phyloP scores from a whole-genome alignment of 495 filamentous ascomycete species.

The Cercophora samala region DNA sequence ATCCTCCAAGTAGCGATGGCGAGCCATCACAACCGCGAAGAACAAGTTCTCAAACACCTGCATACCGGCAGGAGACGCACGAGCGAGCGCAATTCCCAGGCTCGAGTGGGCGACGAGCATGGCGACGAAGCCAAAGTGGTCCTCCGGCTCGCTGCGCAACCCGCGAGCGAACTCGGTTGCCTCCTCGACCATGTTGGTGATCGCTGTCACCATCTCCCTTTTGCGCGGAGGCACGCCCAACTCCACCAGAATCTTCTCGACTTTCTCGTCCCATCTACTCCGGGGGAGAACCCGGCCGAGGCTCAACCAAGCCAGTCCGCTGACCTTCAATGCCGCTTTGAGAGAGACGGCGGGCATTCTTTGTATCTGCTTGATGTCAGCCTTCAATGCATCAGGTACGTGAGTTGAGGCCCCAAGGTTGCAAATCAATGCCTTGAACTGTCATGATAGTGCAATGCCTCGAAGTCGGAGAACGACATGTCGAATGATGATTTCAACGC shows the following conservation, averaged over 20 bases:
- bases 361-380: background rate
- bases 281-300: background rate
- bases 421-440: background rate
- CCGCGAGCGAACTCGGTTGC: background rate
- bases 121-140: background rate
- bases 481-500: too few species aligned
- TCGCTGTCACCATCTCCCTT: background rate
- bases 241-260: background rate
- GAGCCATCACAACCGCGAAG: background rate
- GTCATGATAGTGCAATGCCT: background rate
- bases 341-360: background rate
- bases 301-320: background rate
- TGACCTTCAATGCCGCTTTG: background rate
- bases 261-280: background rate
- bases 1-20: background rate
- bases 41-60: background rate
- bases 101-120: background rate
- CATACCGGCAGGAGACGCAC: background rate
- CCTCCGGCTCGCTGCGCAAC: background rate
- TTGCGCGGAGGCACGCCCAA: background rate
- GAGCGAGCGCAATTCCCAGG: background rate
- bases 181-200: background rate
- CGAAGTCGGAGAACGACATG: too few species aligned
- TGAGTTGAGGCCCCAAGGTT: background rate
- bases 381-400: background rate